Base-by-base conservation (phyloP, 2,329 filamentous ascomycete species). In the Trematosphaeria pertusa region DNA sequence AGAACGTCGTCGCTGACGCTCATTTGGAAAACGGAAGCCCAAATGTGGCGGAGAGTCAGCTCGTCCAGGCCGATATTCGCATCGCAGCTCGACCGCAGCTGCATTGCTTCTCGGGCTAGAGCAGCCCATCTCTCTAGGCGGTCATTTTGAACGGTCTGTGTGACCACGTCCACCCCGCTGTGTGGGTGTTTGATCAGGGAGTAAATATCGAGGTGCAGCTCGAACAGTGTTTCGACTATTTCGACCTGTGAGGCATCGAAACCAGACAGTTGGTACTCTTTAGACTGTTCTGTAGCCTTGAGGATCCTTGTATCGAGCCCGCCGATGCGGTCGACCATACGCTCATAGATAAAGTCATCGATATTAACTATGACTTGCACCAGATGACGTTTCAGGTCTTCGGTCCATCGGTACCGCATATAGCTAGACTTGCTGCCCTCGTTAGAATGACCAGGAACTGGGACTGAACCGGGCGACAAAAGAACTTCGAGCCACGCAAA, bases 121-220 rank as follows among this genome's bases (percentile, higher is more conserved):
- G 75, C 71, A 24, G 79, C 75, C 86, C 86, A 89, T 53, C 84
- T 75, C 35, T 77, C 73, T 7, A 88, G 68, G 11, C 85, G 79
- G 60, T 86, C 81, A 42, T 76, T 78, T 58, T 87, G 84, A 7
- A 78, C 52, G 4, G 74, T 62, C 26, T 80, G 76, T n/a, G 77
- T 81, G 4, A 72, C 73, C 21, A 70, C 59, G 47, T 81, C 77
- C 5, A 83, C 77, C 18, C 81, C 78, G 55, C 80, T 86, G 54
- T 78, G 79, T 0, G 83, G 79, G 52, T 81, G 81, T 38, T 81
- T 86, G 56, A 87, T 83, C n/a, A 81, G 72, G 5, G 80, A 80
- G 62, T 84, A 87, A 7, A 87, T 74, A 59, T 88, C 86, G 5
- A 88, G 75, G 59, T 88, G 86, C 22, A 88, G 70, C 64, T 89